Base-by-base conservation (phyloP, 2,329 filamentous ascomycete species). In the Calonectria pseudoreteaudii region DNA sequence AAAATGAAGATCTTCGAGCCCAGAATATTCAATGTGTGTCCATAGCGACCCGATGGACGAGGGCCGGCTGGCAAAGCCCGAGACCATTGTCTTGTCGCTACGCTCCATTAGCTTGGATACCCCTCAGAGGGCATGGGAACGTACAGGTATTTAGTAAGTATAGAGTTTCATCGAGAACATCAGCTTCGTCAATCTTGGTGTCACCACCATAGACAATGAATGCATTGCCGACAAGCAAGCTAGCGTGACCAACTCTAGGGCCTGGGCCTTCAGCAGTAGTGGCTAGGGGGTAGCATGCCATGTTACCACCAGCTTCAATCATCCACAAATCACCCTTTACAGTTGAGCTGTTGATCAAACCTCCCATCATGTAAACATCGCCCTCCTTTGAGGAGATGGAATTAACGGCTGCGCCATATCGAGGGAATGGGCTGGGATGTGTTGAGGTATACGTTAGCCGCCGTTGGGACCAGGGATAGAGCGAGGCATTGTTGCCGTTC, bases 191-290 rank as follows among this genome's bases (percentile, higher is more conserved):
- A 83, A 98, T 94, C 85, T 99, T 99, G 66, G 97, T 99, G 84
- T 99, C 97, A 82, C 97, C 97, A 65, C 97, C 97, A 82, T 98
- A 99, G 16, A 99, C 97, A 79, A 99, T 99, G 84, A 98, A 99
- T 0, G 97, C 97, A 85, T 99, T 99, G 72, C 97, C 97, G 68
- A 99, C 97, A 20, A 99, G 89, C 81, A 99, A 88, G 87, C 96
- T 97, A 26, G 96, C 91, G 86, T 99, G 97, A 4, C 97, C 97
- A 67, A 99, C 97, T 86, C 97, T 92, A 1, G 97, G 97, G 5
- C 97, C 96, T 1, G 97, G 97, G 0, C 97, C 97, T 85, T 99
- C 97, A 26, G 95, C 94, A 0, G 95, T 97, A 0, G 97, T 98
- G 14, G 94, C 92, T 70, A 99, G 92, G 30, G 96, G 96, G 83